Percentiles rank a stretch among this genome's conserved stretches.
Conservation (phyloP, 345 rosid species). For the Syzygium jambos region DNA sequence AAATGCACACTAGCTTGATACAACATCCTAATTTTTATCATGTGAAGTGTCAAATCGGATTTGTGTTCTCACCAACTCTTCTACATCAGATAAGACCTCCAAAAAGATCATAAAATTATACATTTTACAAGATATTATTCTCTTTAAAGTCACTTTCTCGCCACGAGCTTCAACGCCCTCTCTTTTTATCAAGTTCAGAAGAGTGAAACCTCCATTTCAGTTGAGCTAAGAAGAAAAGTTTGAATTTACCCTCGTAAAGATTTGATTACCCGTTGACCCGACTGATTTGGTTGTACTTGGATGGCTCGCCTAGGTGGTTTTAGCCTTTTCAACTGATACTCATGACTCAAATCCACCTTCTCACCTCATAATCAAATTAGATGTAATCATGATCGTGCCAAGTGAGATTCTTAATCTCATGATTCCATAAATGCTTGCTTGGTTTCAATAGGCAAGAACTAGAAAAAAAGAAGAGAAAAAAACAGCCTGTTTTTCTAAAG, state of each 20-base stretch:
- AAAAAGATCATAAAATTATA: background rate
- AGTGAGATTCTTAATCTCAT: background rate
- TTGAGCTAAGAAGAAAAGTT: background rate
- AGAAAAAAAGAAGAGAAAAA: background rate
- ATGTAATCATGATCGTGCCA: background rate
- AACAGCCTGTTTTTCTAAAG: background rate
- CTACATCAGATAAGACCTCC: background rate
- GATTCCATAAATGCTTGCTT: background rate
- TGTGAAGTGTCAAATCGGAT: background rate
- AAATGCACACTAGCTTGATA: background rate
- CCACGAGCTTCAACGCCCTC: background rate
- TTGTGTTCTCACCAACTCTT: background rate
- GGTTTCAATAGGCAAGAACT: background rate
- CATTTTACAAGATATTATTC: background rate
- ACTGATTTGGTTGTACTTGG: background rate
- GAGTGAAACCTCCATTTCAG: background rate
- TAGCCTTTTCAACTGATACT: background rate
- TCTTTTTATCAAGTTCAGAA: background rate
- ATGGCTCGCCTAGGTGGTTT: background rate
- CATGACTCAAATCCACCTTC: background rate
- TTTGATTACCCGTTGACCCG: background rate
- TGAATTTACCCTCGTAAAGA: background rate
- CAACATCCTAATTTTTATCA: background rate
- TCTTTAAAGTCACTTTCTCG: background rate
- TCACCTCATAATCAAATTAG: background rate